Conservation (phyloP, 257 asterid species). For the Solanum chiquidenum region DNA sequence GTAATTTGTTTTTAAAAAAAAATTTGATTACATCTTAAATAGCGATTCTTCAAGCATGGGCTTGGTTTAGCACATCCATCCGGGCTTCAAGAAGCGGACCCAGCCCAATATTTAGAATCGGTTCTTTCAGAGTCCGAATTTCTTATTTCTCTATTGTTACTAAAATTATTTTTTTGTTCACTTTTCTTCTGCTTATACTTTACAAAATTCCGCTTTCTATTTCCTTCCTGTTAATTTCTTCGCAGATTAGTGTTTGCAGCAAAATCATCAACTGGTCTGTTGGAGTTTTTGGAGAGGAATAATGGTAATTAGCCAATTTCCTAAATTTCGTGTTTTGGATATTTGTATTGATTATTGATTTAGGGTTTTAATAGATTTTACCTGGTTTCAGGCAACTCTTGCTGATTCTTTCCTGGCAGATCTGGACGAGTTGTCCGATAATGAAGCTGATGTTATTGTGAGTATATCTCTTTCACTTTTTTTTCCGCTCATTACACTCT, state of each 20-base stretch:
- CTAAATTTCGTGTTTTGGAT: neutral
- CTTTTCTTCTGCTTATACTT: neutral
- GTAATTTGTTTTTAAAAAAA: no score
- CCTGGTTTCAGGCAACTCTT: constrained; percentile 74
- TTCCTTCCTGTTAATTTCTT: neutral
- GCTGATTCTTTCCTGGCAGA: constrained; percentile 95
- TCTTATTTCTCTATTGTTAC: neutral
- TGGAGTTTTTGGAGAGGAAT: neutral
- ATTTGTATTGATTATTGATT: neutral
- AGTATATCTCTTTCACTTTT: constrained; percentile 12
- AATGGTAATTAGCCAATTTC: neutral
- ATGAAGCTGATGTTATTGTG: constrained; percentile 71
- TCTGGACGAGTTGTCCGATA: constrained; percentile 89
- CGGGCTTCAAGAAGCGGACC: neutral
- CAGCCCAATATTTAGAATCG: neutral
- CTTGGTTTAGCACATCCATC: neutral
- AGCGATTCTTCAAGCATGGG: neutral
- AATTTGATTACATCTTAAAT: neutral
- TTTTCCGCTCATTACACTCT: neutral
- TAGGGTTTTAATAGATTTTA: neutral
- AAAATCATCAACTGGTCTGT: neutral
- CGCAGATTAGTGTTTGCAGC: neutral
- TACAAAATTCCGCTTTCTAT: neutral
- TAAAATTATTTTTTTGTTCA: neutral
- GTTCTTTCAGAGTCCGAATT: neutral